Evolutionary conservation across 768 basidiomycete species (phyloP), one percentile per base, ranked within the genome.

Genomic region (Hypholoma fasciculare): DNA sequence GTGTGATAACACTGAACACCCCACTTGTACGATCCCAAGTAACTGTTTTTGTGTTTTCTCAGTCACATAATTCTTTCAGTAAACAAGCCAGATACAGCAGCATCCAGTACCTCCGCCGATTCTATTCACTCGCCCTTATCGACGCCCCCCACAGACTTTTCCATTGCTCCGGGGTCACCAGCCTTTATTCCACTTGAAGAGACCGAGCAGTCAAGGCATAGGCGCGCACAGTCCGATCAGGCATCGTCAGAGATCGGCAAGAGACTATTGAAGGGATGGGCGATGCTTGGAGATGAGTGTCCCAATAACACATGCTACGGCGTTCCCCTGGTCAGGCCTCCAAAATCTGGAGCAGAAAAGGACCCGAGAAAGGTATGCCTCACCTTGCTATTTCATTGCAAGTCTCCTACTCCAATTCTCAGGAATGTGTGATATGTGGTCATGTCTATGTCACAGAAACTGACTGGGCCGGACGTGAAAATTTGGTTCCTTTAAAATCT

Each of bases 221-320:
- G 93, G 30, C 84, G 93, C 53, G 85, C 87, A 58, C 92, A 94
- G 70, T 92, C 90, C 2, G 92, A 95, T 68, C 74, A 71, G 40
- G 93, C 94, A 14, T 91, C 92, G 2, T 73, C 85, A 51, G 89
- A 89, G 66, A 90, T 95, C 30, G 94, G 90, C 44, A 87, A 83
- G 61, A 82, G 85, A 23, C 76, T 95, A 58, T 72, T 95, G 47
- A 86, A 84, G 63, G 93, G 90, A 40, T 95, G 91, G 90, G 85
- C 93, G 0, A 91, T 95, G 89, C 78, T 95, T n/a, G 90, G 81
- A 20, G 91, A 94, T 38, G 91, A 93, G 72, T 95, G 94, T 66
- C 83, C 85, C 0, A 88, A 83, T 63, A 62, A 68, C 4, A 69
- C 73, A 20, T 95, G 94, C 67, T 88, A 85, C 71, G 92, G 92